phyloP scores from a whole-genome alignment of 768 basidiomycete species.

The Amanita rimosa region DNA sequence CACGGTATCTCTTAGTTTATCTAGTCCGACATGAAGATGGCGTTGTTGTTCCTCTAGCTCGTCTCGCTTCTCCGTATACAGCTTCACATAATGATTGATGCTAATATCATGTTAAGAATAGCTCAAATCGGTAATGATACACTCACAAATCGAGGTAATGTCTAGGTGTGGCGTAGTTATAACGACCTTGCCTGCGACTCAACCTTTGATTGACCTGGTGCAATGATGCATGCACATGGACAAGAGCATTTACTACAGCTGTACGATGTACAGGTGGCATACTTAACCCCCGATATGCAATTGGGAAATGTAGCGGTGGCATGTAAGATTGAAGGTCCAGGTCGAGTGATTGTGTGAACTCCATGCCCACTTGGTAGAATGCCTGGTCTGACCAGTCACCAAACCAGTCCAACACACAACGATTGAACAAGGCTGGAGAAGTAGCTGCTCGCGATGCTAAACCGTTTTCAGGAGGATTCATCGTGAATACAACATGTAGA shows the following conservation, averaged over 20 bases:
- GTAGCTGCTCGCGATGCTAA: slow-evolving; percentile 93
- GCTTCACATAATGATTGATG: slow-evolving; percentile 92
- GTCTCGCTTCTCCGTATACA: slow-evolving; percentile 93
- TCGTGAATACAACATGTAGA: slow-evolving; percentile 97
- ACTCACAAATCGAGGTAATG: slow-evolving; percentile 98
- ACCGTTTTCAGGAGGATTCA: slow-evolving; percentile 97
- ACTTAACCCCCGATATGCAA: slow-evolving; percentile 73
- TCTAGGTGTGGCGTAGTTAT: slow-evolving; percentile 93
- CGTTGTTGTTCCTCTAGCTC: slow-evolving; percentile 98
- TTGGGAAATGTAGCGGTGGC: slow-evolving; percentile 77
- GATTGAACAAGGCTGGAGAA: slow-evolving; percentile 96
- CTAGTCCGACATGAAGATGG: slow-evolving; percentile 94
- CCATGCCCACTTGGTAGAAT: slow-evolving; percentile 95
- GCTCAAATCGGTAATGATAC: slow-evolving; percentile 5
- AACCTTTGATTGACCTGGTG: slow-evolving; percentile 84
- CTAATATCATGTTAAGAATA: slow-evolving; percentile 27
- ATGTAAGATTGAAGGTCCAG: slow-evolving; percentile 77
- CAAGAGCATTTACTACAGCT: slow-evolving; percentile 89
- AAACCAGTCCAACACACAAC: slow-evolving; percentile 99
- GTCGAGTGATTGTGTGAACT: slow-evolving; percentile 91
- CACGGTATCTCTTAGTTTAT: slow-evolving; percentile 93
- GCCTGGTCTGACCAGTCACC: slow-evolving; percentile 99
- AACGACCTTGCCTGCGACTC: slow-evolving; percentile 87
- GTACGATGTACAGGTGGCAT: slow-evolving; percentile 85
- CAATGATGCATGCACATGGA: slow-evolving; percentile 83